These are phyloP conservation scores for Reticulascus tulasneorum DNA, from an alignment of 2,329 filamentous ascomycete species.

Conservation along the genomic window DNA sequence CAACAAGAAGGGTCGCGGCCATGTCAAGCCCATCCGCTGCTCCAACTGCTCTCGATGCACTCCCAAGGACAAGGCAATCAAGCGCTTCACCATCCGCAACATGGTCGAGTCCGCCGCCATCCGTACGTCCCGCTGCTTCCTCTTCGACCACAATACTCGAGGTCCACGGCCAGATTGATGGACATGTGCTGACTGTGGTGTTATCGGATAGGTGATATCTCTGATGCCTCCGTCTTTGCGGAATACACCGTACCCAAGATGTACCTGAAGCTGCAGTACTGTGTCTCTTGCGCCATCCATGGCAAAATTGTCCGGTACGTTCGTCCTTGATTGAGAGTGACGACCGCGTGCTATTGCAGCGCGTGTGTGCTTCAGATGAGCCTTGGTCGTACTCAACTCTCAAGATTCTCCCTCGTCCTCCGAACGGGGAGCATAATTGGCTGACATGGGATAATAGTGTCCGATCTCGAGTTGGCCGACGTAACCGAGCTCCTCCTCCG, in stretches of 20 bases:
- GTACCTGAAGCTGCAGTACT: constrained; percentile 99
- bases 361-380: constrained; percentile 53
- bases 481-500: constrained; percentile 97
- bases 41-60: constrained; percentile 77
- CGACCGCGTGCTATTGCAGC: constrained; percentile 44
- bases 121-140: constrained; percentile 63
- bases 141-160: neutral
- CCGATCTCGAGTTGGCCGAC: constrained; percentile 91
- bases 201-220: constrained; percentile 86
- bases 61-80: constrained; percentile 99
- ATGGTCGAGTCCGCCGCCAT: constrained; percentile 99
- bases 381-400: constrained; percentile 50
- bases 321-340: constrained; percentile 55
- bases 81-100: constrained; percentile 99
- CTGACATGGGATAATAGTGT: constrained; percentile 64
- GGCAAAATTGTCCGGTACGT: constrained; percentile 99
- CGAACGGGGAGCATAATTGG: neutral
- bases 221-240: constrained; percentile 96
- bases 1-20: constrained; percentile 99
- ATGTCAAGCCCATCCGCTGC: constrained; percentile 96
- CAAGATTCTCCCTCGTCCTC: neutral
- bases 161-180: neutral
- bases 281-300: constrained; percentile 99
- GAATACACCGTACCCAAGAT: constrained; percentile 99
- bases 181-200: constrained; percentile 13